Base-by-base conservation (phyloP, 1,139 yeast genomes). In the Kurtzmaniella quercitrusa region DNA sequence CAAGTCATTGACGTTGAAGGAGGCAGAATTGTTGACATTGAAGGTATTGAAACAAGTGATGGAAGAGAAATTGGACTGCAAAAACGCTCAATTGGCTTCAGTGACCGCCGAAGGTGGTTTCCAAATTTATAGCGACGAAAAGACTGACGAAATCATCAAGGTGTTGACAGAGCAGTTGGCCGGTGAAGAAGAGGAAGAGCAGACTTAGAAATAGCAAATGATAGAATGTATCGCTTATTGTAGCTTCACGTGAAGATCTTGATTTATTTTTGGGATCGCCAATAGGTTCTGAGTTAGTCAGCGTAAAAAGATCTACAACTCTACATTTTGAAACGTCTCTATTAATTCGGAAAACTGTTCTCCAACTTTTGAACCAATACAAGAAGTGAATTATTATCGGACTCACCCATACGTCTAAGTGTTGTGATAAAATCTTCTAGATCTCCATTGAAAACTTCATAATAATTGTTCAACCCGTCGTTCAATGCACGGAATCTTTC, bases 1-100 rank as follows among this genome's bases (percentile, higher is more conserved):
- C 66, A 85, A 91, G 55, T 87, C 95, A 17, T 74, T 94, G 57
- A 88, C 98, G n/a, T 73, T 93, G 57, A 81, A 83, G 54, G 98
- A 94, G 61, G 98, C 98, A 7, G 98, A 94, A 69, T 68, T 87
- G 39, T 74, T 94, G 60, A 85, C 93, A 11, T 77, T 94, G 59
- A 91, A 91, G 71, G 88, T 88, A 45, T 77, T 94, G 57, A 91
- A 91, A 64, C 98, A 94, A 67, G 99, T 94, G 40, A 94, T 94
- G 99, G 99, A 94, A 70, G 99, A 94, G 67, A 93, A 93, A 67
- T 75, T 94, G 58, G 98, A 94, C 64, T 86, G 95, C 48, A 88
- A 86, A 56, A 94, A 94, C 62, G 96, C 96, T 33, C 98, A 94
- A 69, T 77, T 94, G 57, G 95, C 98, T 41, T 79, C 93, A 55